These are phyloP conservation scores for Podila clonocystis DNA, from an alignment of 192 early-diverging fungal genomes.

Conservation along the genomic window DNA sequence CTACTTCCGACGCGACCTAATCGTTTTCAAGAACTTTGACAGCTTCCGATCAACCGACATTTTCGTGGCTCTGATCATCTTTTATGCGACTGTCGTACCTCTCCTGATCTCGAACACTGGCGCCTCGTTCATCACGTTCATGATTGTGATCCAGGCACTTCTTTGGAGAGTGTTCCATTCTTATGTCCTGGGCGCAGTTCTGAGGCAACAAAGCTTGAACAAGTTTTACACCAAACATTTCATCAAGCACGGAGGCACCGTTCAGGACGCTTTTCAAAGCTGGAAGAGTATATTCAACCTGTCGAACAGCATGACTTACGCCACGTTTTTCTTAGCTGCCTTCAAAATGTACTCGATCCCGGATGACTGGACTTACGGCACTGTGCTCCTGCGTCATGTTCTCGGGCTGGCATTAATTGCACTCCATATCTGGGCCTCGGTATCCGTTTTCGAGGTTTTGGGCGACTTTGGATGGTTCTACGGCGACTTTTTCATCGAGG, in stretches of 20 bases:
- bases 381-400: conserved; percentile 82
- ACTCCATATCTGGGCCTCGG: conserved; percentile 92
- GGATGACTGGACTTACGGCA: conserved; percentile 72
- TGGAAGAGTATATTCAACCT: conserved; percentile 99
- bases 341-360: conserved; percentile 83
- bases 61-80: conserved; percentile 75
- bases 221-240: conserved; percentile 92
- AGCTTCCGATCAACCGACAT: conserved; percentile 85
- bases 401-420: conserved; percentile 83
- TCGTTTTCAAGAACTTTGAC: conserved; percentile 93
- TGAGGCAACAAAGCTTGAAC: conserved; percentile 80
- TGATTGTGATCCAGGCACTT: conserved; percentile 76
- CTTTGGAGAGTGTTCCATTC: conserved; percentile 92
- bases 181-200: conserved; percentile 77
- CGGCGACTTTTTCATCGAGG: conserved; percentile 95
- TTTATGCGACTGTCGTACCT: conserved; percentile 79
- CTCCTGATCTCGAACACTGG: conserved; percentile 56
- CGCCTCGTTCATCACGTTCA: conserved; percentile 44
- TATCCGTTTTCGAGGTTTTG: conserved; percentile 90
- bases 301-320: conserved; percentile 90
- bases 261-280: conserved; percentile 88
- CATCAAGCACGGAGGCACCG: conserved; percentile 89
- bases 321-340: conserved; percentile 83
- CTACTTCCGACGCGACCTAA: conserved; percentile 85
- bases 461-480: conserved; percentile 99